Evolutionary conservation across 441 rosid species (phyloP).

Genomic region (Monsonia emarginata): DNA sequence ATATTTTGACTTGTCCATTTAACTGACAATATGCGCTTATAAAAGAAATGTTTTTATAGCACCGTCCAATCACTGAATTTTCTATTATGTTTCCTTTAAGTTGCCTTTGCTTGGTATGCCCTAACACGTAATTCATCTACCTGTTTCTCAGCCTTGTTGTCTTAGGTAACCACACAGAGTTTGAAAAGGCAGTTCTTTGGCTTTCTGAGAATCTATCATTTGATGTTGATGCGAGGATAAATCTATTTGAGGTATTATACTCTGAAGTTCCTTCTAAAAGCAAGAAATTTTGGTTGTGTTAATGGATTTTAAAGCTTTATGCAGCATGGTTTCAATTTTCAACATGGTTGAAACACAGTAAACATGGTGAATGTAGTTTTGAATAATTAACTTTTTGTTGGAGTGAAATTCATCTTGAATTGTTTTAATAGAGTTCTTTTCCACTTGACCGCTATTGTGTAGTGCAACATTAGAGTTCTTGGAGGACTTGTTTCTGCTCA

Average conservation of each 20-base stretch:
- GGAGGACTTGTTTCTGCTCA: slow-evolving; percentile 98
- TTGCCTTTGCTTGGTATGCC: slow-evolving; percentile 5
- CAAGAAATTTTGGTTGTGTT: neutral
- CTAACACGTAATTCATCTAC: slow-evolving; percentile 17
- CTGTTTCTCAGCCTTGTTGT: slow-evolving; percentile 57
- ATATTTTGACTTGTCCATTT: neutral
- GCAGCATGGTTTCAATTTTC: neutral
- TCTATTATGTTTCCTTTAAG: neutral
- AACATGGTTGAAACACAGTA: neutral
- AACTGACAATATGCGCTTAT: neutral
- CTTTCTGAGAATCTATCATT: slow-evolving; percentile 72
- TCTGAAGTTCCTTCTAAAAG: neutral
- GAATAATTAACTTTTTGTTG: neutral
- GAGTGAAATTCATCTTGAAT: slow-evolving; percentile 7
- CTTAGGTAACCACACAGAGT: slow-evolving; percentile 79
- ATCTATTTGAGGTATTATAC: slow-evolving; percentile 70
- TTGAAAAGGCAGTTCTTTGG: slow-evolving; percentile 72
- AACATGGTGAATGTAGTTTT: slow-evolving; percentile 5
- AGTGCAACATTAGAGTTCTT: slow-evolving; percentile 97
- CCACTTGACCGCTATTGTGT: slow-evolving; percentile 30
- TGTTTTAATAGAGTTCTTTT: slow-evolving; percentile 22
- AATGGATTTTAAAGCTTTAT: neutral
- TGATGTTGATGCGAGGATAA: slow-evolving; percentile 75
- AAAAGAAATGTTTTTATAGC: neutral
- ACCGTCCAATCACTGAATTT: neutral